Percentiles rank a stretch among this genome's conserved stretches.
phyloP scores from a whole-genome alignment of 1,139 yeast species.

The Yamadazyma aaseri region DNA sequence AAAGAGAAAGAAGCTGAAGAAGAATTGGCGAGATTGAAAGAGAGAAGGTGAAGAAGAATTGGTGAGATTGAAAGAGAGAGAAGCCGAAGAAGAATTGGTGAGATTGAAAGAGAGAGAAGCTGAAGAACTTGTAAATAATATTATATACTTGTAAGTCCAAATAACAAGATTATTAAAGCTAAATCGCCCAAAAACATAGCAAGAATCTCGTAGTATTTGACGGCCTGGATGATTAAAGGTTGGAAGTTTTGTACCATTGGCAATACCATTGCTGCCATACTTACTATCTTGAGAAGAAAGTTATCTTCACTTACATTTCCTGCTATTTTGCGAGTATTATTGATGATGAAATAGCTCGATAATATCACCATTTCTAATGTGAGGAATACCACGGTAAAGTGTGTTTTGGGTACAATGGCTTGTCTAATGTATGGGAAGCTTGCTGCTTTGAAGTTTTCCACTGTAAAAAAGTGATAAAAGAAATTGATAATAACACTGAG shows the following conservation, averaged over 20 bases:
- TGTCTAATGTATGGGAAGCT: conserved; percentile 25
- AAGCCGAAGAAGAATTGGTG: conserved; percentile 14
- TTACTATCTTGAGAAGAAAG: conserved; percentile 28
- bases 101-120: conserved; percentile 41
- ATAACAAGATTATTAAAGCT: conserved; percentile 37
- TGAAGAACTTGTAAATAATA: conserved; percentile 4
- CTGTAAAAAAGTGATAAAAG: conserved; percentile 30
- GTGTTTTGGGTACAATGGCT: conserved; percentile 11
- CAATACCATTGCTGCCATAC: conserved; percentile 35
- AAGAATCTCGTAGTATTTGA: conserved; percentile 39
- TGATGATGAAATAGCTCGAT: conserved; percentile 32
- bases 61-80: too few relatives aligned
- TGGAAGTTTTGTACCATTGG: conserved; percentile 34
- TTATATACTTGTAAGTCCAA: conserved; percentile 34
- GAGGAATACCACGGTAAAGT: conserved; percentile 30
- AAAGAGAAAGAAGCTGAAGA: conserved; percentile 40
- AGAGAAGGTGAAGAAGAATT: conserved; percentile 32
- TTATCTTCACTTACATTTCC: conserved; percentile 26
- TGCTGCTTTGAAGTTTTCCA: conserved; percentile 29
- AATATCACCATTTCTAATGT: conserved; percentile 35
- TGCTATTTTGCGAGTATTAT: conserved; percentile 26
- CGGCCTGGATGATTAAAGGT: conserved; percentile 28
- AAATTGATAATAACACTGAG: conserved; percentile 29
- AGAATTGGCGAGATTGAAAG: conserved; percentile 34
- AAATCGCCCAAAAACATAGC: conserved; percentile 40